Percentiles rank a stretch among this genome's conserved stretches.
Evolutionary conservation across 2,329 filamentous ascomycete species (phyloP).

Genomic region (Mycosphaerella sp.): DNA sequence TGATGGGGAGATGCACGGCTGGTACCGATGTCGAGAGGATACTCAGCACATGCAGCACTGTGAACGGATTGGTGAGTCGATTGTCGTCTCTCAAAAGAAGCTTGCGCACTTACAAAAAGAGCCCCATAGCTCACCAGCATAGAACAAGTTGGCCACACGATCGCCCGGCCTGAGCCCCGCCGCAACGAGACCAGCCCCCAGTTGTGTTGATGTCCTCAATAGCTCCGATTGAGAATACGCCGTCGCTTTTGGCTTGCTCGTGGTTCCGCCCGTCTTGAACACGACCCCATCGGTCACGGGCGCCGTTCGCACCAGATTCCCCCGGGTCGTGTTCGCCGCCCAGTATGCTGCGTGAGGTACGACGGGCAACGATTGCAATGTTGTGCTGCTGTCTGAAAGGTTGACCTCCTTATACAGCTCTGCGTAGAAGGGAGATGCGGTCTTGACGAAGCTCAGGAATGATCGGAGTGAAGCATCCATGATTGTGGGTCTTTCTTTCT

Average conservation of each 20-base stretch:
- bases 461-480: slow-evolving; percentile 1
- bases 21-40: background rate
- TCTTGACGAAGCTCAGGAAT: background rate
- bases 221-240: slow-evolving; percentile 2
- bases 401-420: slow-evolving; percentile 2
- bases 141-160: slow-evolving; percentile 4
- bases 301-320: background rate
- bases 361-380: background rate
- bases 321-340: background rate
- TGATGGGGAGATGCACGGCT: slow-evolving; percentile 2
- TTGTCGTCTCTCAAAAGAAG: background rate
- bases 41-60: slow-evolving; percentile 2
- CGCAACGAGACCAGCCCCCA: background rate
- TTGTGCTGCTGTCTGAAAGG: background rate
- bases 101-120: background rate
- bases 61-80: background rate
- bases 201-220: background rate
- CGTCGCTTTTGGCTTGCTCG: slow-evolving; percentile 3
- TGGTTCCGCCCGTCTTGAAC: slow-evolving; percentile 3
- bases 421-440: background rate
- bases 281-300: slow-evolving; percentile 1
- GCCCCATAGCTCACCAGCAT: slow-evolving; percentile 1
- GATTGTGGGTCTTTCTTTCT: background rate
- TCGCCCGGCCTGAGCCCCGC: background rate
- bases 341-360: slow-evolving; percentile 1